These are phyloP conservation scores for Chlorella ohadii DNA, from an alignment of 139 green algal species.

Conservation along the genomic window DNA sequence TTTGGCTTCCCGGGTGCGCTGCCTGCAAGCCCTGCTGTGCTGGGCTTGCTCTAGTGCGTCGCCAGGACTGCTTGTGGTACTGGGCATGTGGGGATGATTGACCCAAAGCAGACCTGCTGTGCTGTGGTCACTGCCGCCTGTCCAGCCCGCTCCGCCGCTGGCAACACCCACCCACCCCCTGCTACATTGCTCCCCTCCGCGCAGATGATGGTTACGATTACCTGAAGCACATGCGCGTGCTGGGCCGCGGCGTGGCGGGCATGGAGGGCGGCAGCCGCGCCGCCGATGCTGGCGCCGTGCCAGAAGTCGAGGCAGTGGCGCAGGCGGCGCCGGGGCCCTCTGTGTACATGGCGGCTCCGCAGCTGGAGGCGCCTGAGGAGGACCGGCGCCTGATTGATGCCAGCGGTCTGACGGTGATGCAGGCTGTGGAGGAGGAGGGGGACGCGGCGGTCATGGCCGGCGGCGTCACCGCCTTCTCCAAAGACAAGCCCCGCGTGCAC, in stretches of 20 bases:
- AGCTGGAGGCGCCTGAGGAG: slow-evolving; percentile 24
- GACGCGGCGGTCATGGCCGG: slow-evolving; percentile 47
- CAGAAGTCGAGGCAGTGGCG: neutral
- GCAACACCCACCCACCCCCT: neutral
- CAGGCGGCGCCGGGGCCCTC: slow-evolving; percentile 32
- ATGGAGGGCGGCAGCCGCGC: slow-evolving; percentile 26
- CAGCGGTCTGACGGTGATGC: slow-evolving; percentile 45
- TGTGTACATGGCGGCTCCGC: slow-evolving; percentile 50
- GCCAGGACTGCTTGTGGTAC: too few species aligned
- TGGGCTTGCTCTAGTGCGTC: too few species aligned
- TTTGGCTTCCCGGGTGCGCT: slow-evolving; percentile 79
- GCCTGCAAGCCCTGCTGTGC: too few species aligned
- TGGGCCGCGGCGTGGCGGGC: slow-evolving; percentile 41
- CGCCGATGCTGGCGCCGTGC: neutral
- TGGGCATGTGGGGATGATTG: too few species aligned
- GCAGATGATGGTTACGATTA: slow-evolving; percentile 97
- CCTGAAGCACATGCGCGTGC: slow-evolving; percentile 78
- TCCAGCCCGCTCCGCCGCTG: neutral
- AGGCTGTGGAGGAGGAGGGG: slow-evolving; percentile 41
- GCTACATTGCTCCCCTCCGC: neutral
- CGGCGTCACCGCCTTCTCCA: slow-evolving; percentile 64
- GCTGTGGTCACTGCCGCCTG: too few species aligned
- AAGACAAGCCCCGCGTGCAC: slow-evolving; percentile 16
- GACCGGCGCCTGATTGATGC: slow-evolving; percentile 57
- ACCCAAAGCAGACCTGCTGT: too few species aligned